Evolutionary conservation across 352 stramenopile species (phyloP), one percentile per base, ranked within the genome.

Genomic region (Globisporangium nodosum): DNA sequence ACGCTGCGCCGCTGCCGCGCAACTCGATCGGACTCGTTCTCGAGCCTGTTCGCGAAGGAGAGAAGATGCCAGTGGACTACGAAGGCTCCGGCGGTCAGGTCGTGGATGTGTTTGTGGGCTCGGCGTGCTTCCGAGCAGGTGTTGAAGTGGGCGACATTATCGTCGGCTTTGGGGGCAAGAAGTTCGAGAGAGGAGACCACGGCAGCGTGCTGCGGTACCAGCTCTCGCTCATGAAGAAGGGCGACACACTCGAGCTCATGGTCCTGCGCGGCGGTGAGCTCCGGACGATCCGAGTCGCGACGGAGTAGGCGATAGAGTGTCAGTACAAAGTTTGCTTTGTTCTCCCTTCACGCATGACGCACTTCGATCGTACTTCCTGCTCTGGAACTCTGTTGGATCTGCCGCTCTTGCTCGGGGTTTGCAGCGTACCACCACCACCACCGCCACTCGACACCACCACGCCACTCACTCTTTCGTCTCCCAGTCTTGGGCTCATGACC

Each of bases 21-120:
- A 82, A 80, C 30, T 76, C 75, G 24, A 82, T 82, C 54, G 72
- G 75, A 9, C 66, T 85, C 46, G 73, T 82, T 35, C 71, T 82
- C 1, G 73, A 85, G 37, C 75, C 72, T 1, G 66, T 82, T n/a
- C 60, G 69, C 2, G 61, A 75, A 24, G 24, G 56, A 11, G 64
- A 64, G 54, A 68, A 64, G 33, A 57, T 77, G 11, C 30, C 56
- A 9, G 4, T n/a, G 7, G 72, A 67, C 5, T 78, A 77, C 58
- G 64, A 78, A 63, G 72, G 70, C n/a, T 70, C 64, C 24, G 75
- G 72, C 0, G 73, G 72, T 2, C 73, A 68, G 3, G 75, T 85
- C 16, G 68, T 79, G 12, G 73, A 85, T 24, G 75, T 85, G 12
- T 77, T 82, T 20, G 63, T 73, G 3, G 75, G 75, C 20, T 85